A percentile compares a stretch with the other conserved stretches of the same genome.
phyloP scores from a whole-genome alignment of 176 grass and related monocot species.

The Musa troglodytarum region DNA sequence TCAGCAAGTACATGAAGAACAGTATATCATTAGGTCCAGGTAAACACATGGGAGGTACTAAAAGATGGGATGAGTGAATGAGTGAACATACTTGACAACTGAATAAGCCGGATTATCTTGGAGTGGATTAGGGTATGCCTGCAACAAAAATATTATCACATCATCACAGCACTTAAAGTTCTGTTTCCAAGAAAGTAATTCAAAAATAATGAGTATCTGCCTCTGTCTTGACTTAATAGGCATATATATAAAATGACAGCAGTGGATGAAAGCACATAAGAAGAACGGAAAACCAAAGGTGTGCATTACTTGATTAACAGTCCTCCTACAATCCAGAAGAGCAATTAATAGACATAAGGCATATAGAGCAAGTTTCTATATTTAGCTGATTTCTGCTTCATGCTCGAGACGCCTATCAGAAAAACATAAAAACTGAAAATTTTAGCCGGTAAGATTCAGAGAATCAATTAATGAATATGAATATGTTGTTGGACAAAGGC shows the following conservation, averaged over 20 bases:
- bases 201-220: background rate
- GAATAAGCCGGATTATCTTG: constrained; percentile 84
- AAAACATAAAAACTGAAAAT: too few relatives aligned
- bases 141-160: constrained; percentile 16
- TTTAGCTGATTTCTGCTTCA: background rate
- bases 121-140: constrained; percentile 85
- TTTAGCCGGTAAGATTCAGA: background rate
- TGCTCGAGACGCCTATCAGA: background rate
- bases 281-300: background rate
- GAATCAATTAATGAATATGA: background rate
- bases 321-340: too few relatives aligned
- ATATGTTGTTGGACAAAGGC: background rate
- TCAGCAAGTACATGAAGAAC: background rate
- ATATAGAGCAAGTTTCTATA: background rate
- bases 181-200: background rate
- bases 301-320: too few relatives aligned
- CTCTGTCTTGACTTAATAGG: background rate
- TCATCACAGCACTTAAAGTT: constrained; percentile 17
- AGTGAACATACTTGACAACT: constrained; percentile 70
- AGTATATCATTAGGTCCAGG: background rate
- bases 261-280: background rate
- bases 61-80: constrained; percentile 6
- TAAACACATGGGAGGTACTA: background rate
- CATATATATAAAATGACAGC: too few relatives aligned
- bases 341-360: too few relatives aligned